Evolutionary conservation across 495 filamentous ascomycete species (phyloP).

Genomic region (Pyronema domesticum): DNA sequence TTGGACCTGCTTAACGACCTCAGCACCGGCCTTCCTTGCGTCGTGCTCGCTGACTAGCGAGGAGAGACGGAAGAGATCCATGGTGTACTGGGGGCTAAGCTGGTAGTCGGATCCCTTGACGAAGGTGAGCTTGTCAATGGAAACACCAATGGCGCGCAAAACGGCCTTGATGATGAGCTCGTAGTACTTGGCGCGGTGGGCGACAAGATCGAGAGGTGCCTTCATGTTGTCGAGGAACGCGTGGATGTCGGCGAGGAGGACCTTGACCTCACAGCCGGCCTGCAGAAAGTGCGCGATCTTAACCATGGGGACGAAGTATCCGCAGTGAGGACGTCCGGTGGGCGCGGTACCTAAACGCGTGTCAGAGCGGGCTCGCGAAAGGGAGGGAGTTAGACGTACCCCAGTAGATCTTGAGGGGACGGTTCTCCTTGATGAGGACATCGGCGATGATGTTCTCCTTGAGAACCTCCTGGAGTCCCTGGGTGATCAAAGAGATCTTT

Average conservation of each 20-base stretch:
- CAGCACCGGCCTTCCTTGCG: constrained; percentile 71
- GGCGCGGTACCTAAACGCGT: constrained; percentile 47
- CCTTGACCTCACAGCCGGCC: constrained; percentile 63
- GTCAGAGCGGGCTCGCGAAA: neutral
- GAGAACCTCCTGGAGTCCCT: constrained; percentile 68
- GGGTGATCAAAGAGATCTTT: constrained; percentile 52
- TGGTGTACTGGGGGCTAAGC: constrained; percentile 44
- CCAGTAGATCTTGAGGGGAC: constrained; percentile 68
- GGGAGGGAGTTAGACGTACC: constrained; percentile 30
- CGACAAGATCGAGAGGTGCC: constrained; percentile 74
- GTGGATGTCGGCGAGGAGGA: constrained; percentile 71
- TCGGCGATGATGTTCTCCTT: constrained; percentile 72
- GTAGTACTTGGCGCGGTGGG: constrained; percentile 58
- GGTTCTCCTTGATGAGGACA: constrained; percentile 49
- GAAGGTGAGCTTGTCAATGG: constrained; percentile 63
- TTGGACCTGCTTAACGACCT: constrained; percentile 78
- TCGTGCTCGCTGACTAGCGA: constrained; percentile 45
- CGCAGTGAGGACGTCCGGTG: constrained; percentile 52
- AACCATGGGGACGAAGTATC: constrained; percentile 69
- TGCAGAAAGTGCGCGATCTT: constrained; percentile 79
- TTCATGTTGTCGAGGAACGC: constrained; percentile 71
- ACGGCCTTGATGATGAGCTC: constrained; percentile 43
- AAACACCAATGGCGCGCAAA: constrained; percentile 51
- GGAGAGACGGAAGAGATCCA: constrained; percentile 54
- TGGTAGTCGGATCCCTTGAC: constrained; percentile 79